Evolutionary conservation across 2,329 filamentous ascomycete genomes (phyloP).

Genomic region (Paraphaeosphaeria sporulosa): DNA sequence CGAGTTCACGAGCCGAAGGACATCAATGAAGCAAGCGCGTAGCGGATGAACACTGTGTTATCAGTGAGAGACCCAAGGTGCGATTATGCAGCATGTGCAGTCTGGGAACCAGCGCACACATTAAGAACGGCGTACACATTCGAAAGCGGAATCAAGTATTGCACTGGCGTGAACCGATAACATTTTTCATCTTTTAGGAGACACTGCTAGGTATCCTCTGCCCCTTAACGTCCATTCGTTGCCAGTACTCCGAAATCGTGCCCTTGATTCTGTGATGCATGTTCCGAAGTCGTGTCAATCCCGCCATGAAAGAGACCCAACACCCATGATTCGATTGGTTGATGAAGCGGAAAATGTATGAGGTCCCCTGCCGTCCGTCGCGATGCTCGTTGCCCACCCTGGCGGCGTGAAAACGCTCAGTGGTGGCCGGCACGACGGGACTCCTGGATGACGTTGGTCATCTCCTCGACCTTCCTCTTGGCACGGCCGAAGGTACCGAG

Average conservation of each 20-base stretch:
- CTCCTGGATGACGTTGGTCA: slow-evolving; percentile 97
- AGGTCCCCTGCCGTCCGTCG: slow-evolving; percentile 28
- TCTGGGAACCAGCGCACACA: not conserved
- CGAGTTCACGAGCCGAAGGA: too few relatives aligned
- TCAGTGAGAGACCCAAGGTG: too few relatives aligned
- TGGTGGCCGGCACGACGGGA: slow-evolving; percentile 77
- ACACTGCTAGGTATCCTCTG: slow-evolving; percentile 45
- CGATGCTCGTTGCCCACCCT: slow-evolving; percentile 32
- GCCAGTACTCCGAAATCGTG: slow-evolving; percentile 44
- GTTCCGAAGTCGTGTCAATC: slow-evolving; percentile 40
- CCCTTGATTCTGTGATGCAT: slow-evolving; percentile 39
- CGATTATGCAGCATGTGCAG: too few relatives aligned
- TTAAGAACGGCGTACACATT: not conserved
- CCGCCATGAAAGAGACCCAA: slow-evolving; percentile 45
- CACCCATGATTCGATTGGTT: slow-evolving; percentile 34
- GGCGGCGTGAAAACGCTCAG: slow-evolving; percentile 57
- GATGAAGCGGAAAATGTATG: slow-evolving; percentile 40
- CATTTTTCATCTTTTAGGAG: slow-evolving; percentile 44
- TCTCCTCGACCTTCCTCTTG: slow-evolving; percentile 99
- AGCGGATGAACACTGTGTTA: too few relatives aligned
- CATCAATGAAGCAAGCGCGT: too few relatives aligned
- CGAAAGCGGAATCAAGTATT: not conserved
- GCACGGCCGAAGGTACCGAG: slow-evolving; percentile 98
- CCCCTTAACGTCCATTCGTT: slow-evolving; percentile 39
- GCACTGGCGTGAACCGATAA: slow-evolving; percentile 46